phyloP scores from a whole-genome alignment of 208 protist species.

The Acanthamoeba quina region DNA sequence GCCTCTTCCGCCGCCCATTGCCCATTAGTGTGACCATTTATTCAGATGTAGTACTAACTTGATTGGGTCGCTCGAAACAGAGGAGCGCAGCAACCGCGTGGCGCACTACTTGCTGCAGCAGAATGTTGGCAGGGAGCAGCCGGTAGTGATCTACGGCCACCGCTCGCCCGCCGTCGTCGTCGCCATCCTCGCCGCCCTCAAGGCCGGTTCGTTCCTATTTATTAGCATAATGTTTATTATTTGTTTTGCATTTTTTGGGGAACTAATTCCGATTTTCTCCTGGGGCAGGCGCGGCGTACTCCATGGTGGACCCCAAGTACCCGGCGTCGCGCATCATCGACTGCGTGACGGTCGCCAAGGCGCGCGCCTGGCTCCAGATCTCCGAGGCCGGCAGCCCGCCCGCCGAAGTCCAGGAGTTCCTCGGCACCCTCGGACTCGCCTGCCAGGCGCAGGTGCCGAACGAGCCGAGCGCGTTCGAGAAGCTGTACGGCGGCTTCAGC shows the following conservation, averaged over 20 bases:
- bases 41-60: background rate
- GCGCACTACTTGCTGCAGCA: constrained; percentile 77
- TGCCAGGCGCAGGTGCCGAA: constrained; percentile 16
- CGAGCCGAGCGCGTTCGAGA: background rate
- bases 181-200: constrained; percentile 87
- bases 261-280: background rate
- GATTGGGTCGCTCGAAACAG: background rate
- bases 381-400: constrained; percentile 72
- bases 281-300: constrained; percentile 78
- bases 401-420: constrained; percentile 75
- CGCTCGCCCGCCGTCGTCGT: constrained; percentile 83
- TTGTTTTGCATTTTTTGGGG: background rate
- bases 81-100: constrained; percentile 71
- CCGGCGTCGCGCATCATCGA: constrained; percentile 82
- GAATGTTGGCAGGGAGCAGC: constrained; percentile 79
- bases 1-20: background rate
- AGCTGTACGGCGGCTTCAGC: constrained; percentile 19
- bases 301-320: constrained; percentile 89
- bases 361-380: constrained; percentile 80
- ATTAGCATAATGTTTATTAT: no score
- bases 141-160: constrained; percentile 87
- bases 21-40: no score
- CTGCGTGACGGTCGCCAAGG: constrained; percentile 83
- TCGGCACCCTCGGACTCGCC: constrained; percentile 8
- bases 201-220: constrained; percentile 80